Percentiles rank a stretch among this genome's conserved stretches.
phyloP scores from a whole-genome alignment of 75 land plant species.

The Pinus tabuliformis region DNA sequence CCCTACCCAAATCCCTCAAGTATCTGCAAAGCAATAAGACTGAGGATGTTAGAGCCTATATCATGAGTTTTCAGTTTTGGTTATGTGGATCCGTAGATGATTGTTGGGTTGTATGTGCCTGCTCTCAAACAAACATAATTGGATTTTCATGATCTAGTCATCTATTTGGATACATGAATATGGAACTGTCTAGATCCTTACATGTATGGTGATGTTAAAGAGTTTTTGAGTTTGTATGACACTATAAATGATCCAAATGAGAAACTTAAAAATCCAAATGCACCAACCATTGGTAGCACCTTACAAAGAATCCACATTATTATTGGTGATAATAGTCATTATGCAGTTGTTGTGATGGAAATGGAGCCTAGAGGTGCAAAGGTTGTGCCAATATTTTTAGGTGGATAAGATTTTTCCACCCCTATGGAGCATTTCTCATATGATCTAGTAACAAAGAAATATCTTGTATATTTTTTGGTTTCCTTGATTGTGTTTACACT shows the following conservation, averaged over 20 bases:
- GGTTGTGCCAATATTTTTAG: conserved; percentile 93
- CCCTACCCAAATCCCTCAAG: conserved; percentile 95
- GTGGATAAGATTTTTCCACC: conserved; percentile 12
- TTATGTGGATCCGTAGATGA: conserved; percentile 98
- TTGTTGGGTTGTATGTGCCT: conserved; percentile 89
- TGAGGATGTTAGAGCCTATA: conserved; percentile 89
- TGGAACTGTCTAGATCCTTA: conserved; percentile 87
- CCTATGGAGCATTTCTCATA: conserved; percentile 17
- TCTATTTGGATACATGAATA: conserved; percentile 87
- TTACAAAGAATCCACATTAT: conserved; percentile 29
- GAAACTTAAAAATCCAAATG: conserved; percentile 57
- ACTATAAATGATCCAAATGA: conserved; percentile 79
- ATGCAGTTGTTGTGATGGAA: conserved; percentile 98
- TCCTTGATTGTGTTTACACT: conserved; percentile 97
- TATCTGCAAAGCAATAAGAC: conserved; percentile 96
- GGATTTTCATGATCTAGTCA: conserved; percentile 76
- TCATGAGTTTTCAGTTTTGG: conserved; percentile 98
- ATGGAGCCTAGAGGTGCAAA: conserved; percentile 94
- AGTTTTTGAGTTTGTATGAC: conserved; percentile 97
- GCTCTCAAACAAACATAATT: conserved; percentile 63
- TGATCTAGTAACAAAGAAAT: conserved; percentile 80
- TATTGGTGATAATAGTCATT: neutral
- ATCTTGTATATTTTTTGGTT: conserved; percentile 81
- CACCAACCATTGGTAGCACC: conserved; percentile 80
- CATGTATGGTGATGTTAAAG: conserved; percentile 47